Evolutionary conservation across 1,284 basidiomycete species (phyloP), one percentile per base, ranked within the genome.

Genomic region (Pascua sp.): DNA sequence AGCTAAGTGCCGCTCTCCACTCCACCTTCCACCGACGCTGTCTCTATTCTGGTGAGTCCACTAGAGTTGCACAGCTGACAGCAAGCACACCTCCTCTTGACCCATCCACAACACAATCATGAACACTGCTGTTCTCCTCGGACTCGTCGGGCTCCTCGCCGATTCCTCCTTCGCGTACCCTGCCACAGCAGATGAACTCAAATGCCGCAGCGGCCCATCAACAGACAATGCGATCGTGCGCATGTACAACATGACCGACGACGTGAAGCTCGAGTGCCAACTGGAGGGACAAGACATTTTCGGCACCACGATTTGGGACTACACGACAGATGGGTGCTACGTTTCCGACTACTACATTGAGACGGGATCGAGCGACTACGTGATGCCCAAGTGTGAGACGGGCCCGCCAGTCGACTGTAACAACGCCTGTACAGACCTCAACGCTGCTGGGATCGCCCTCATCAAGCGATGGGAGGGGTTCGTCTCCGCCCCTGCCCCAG

Each of bases 401-500:
- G 48, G 48, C 17, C 11, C 38, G 16, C 24, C 42, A 5, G n/a
- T n/a, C 13, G 17, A 17, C 8, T 16, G 18, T 15, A 39, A 48
- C 36, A 18, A 41, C 32, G 42, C 38, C 47, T 60, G 58, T 48
- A 3, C 16, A 11, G 11, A n/a, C 5, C 18, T 53, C 45, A 60
- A 60, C 51, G 47, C 16, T 4, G 59, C 44, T 7, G 54, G 55
- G n/a, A 16, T 53, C 16, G 45, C 18, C 5, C 54, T 56, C 37
- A 47, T 60, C 47, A 56, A 56, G 45, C 44, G 51, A 24, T 60
- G 47, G 12, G 59, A 56, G 45, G 51, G 55, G 40, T 60, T 47
- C 45, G 48, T 56, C 7, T 1, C 39, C 24, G 11, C n/a, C 15
- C 45, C 47, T 3, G 41, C 32, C 39, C 37, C 41, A 5, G 59